Evolutionary conservation across 192 early-diverging fungal genomes (phyloP).

Genomic region (Coemansia pectinata): DNA sequence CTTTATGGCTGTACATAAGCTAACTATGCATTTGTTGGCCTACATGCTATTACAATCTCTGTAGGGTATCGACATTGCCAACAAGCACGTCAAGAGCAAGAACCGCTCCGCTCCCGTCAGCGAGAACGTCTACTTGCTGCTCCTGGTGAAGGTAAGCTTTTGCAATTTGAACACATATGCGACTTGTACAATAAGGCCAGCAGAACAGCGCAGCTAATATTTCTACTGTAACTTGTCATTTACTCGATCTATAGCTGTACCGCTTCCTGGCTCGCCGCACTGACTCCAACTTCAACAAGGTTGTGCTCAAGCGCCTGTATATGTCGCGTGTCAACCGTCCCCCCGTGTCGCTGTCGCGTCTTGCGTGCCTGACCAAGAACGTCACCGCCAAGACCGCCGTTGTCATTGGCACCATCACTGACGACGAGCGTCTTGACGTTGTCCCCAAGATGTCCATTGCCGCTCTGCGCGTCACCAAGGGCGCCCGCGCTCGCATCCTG

Average conservation of each 20-base stretch:
- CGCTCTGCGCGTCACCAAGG: constrained; percentile 93
- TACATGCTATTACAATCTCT: not conserved
- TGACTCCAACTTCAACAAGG: constrained; percentile 98
- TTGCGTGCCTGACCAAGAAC: constrained; percentile 77
- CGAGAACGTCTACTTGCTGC: constrained; percentile 94
- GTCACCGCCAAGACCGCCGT: constrained; percentile 87
- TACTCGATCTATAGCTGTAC: constrained; percentile 72
- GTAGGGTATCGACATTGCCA: constrained; percentile 98
- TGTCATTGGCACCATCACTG: constrained; percentile 95
- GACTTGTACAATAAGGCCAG: not conserved
- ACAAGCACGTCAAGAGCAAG: constrained; percentile 98
- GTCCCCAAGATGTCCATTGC: constrained; percentile 95
- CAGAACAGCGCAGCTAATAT: not conserved
- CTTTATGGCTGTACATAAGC: not conserved
- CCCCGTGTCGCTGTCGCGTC: constrained; percentile 89
- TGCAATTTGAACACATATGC: not conserved
- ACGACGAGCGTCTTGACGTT: constrained; percentile 90
- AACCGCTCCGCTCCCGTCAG: constrained; percentile 87
- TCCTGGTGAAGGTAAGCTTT: constrained; percentile 84
- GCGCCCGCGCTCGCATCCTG: constrained; percentile 95
- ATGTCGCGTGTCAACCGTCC: constrained; percentile 98
- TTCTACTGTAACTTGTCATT: not conserved
- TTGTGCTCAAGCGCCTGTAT: constrained; percentile 96
- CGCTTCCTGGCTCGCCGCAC: constrained; percentile 99
- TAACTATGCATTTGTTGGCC: not conserved